Base-by-base conservation (phyloP, 331 rosid genomes). In the Arachis monticola region DNA sequence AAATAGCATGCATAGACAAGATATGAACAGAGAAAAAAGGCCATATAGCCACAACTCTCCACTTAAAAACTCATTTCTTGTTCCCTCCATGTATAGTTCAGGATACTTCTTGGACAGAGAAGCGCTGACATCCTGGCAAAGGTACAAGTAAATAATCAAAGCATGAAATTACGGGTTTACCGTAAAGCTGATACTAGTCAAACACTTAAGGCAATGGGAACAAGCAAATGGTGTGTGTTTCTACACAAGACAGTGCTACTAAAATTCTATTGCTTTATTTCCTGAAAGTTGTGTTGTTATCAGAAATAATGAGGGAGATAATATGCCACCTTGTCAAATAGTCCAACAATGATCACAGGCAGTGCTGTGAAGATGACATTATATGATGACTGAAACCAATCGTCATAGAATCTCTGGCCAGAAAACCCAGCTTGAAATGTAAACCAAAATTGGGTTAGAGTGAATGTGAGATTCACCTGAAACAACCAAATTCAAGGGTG, bases 391-490 rank as follows among this genome's bases (percentile, higher is more conserved):
- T 27, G 30, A 27, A 27, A 27, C 30, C 30, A 27, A 27, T 27
- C 30, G 30, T 1, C 30, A 27, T 27, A 27, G 30, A 27, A 27
- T 27, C 30, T 27, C 30, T 27, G 30, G 30, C 30, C 99, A 77
- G 99, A 94, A 76, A 87, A 94, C 77, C 99, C 99, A 74, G 99
- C 92, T 83, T 94, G 93, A 71, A 94, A 94, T 69, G 97, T 94
- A 88, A 88, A 94, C 97, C 99, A 91, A 86, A 94, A 94, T 83
- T 90, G 99, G 73, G 99, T 94, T 80, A 94, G 88, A 71, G 99
- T 90, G 82, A 94, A 94, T 0, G 97, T 91, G 72, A 94, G 99
- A 87, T 94, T 91, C 67, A 94, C 98, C 96, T 94, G 98, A 83
- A 84, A 83, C 22, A 41, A 64, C 64, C 76, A 57, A 71, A 35